Conservation (phyloP, 495 filamentous ascomycete species). For the Penicillium alfredii region DNA sequence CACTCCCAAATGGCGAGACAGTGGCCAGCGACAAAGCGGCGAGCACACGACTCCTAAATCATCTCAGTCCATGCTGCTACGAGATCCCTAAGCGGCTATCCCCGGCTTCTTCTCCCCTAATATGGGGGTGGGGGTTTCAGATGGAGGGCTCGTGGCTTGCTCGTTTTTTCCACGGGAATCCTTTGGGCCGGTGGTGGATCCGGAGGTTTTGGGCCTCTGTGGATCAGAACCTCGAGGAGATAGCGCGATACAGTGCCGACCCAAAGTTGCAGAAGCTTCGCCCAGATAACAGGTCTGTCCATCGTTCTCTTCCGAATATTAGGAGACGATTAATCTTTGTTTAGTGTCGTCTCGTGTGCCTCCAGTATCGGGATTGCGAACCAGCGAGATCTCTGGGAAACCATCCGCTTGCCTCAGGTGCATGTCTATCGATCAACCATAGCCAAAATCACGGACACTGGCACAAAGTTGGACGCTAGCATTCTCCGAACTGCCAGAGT, state of each 20-base stretch:
- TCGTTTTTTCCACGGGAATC: slow-evolving; percentile 31
- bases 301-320: too few species aligned
- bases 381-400: slow-evolving; percentile 29
- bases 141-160: slow-evolving; percentile 50
- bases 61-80: slow-evolving; percentile 48
- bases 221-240: slow-evolving; percentile 9
- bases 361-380: slow-evolving; percentile 27
- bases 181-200: slow-evolving; percentile 19
- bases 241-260: slow-evolving; percentile 18
- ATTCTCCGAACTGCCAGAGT: neutral
- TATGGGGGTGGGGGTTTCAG: slow-evolving; percentile 45
- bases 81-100: slow-evolving; percentile 25
- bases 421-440: slow-evolving; percentile 23
- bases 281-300: slow-evolving; percentile 23
- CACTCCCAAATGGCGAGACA: slow-evolving; percentile 47
- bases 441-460: neutral
- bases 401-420: slow-evolving; percentile 21
- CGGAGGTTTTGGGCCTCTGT: slow-evolving; percentile 21
- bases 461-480: neutral
- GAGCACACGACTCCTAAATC: slow-evolving; percentile 47
- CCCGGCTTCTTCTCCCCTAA: slow-evolving; percentile 22
- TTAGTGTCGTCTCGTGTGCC: slow-evolving; percentile 22
- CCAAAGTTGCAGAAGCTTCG: slow-evolving; percentile 24
- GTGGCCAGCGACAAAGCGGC: slow-evolving; percentile 52
- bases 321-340: too few species aligned